Percentiles rank a stretch among this genome's conserved stretches.
Conservation (phyloP, 768 basidiomycete genomes). For the Lactarius tabidus region DNA sequence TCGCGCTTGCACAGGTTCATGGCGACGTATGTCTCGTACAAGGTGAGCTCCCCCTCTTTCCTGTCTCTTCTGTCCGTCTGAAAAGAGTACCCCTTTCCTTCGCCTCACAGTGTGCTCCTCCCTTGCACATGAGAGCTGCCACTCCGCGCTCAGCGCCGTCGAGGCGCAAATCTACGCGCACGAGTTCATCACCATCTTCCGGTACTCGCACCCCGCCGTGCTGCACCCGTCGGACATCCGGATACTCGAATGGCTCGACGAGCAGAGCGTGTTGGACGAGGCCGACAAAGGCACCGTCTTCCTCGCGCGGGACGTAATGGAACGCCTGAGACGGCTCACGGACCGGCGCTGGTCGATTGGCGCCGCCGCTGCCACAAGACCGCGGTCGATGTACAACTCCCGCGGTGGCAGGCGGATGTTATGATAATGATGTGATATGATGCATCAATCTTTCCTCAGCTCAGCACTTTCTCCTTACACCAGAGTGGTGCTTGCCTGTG, state of each 20-base stretch:
- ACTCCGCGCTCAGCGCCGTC: conserved; percentile 32
- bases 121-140: conserved; percentile 22
- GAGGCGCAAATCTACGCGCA: conserved; percentile 36
- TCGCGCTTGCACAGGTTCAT: conserved; percentile 27
- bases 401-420: conserved; percentile 12
- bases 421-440: not conserved
- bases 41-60: conserved; percentile 10
- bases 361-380: not conserved
- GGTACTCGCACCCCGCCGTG: conserved; percentile 34
- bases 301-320: conserved; percentile 35
- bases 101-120: conserved; percentile 8
- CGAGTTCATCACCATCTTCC: conserved; percentile 40
- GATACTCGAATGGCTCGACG: conserved; percentile 35
- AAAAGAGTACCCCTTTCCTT: not conserved
- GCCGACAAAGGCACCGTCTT: conserved; percentile 36
- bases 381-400: not conserved
- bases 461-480: not conserved
- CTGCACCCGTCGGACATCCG: conserved; percentile 37
- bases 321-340: conserved; percentile 33
- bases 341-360: conserved; percentile 21
- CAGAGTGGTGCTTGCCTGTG: not conserved
- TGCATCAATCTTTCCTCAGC: not conserved
- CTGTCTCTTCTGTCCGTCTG: not conserved
- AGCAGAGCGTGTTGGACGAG: conserved; percentile 32
- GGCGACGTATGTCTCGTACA: conserved; percentile 28